Conservation (phyloP, 2,329 filamentous ascomycete genomes). For the Gliomastix tumulicola region DNA sequence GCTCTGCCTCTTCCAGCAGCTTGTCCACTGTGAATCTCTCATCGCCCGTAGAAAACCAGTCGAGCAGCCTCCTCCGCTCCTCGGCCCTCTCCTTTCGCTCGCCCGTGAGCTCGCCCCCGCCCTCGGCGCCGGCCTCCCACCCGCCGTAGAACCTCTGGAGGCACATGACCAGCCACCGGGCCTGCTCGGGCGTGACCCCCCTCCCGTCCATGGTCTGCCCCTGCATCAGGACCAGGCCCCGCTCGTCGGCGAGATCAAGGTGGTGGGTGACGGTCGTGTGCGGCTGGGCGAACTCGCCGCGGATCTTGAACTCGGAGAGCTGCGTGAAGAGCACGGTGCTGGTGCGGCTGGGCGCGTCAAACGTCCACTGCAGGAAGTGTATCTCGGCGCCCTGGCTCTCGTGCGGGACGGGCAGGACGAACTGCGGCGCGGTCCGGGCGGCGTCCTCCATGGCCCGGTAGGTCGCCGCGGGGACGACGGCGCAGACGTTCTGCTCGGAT, state of each 20-base stretch:
- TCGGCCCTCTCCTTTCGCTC: conserved; percentile 48
- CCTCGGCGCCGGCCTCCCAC: conserved; percentile 40
- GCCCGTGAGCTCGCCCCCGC: conserved; percentile 19
- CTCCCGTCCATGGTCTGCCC: conserved; percentile 70
- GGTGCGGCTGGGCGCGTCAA: conserved; percentile 59
- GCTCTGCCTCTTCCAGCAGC: conserved; percentile 84
- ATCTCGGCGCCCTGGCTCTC: conserved; percentile 70
- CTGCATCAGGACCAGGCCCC: conserved; percentile 79
- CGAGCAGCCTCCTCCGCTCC: conserved; percentile 63
- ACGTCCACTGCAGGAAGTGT: conserved; percentile 95
- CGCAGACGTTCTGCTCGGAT: conserved; percentile 72
- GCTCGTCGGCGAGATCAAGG: conserved; percentile 65
- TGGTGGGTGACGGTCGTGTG: conserved; percentile 95
- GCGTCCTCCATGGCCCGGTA: conserved; percentile 65
- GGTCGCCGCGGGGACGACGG: conserved; percentile 66
- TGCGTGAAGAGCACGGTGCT: conserved; percentile 87
- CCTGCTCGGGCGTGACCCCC: conserved; percentile 73
- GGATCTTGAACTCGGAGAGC: conserved; percentile 84
- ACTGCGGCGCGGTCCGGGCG: conserved; percentile 73
- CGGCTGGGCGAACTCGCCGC: conserved; percentile 82
- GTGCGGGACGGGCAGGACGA: conserved; percentile 81
- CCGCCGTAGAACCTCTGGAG: conserved; percentile 89
- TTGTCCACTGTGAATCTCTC: conserved; percentile 73
- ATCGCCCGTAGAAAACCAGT: conserved; percentile 78
- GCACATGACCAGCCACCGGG: conserved; percentile 86